Base-by-base conservation (phyloP, 164 flowering plant species). In the Protea cynaroides region DNA sequence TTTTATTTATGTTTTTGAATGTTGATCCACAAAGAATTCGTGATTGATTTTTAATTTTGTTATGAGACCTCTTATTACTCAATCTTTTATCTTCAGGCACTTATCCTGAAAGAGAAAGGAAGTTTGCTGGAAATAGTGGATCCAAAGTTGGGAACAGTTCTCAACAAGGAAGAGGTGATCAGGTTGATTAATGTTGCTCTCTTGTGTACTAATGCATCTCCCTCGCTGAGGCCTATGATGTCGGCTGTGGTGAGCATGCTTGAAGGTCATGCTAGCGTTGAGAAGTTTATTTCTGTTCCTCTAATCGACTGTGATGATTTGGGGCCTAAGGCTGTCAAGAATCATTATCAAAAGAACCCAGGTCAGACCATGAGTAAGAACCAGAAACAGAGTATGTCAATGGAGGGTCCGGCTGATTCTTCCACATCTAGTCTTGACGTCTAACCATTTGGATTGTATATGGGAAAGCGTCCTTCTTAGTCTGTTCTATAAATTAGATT, bases 231-330 rank as follows among this genome's bases (percentile, higher is more conserved):
- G 58, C 79, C 79, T 23, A 62, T 58, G n/a, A 75, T 75, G 79
- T 72, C 79, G 18, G 40, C 56, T 23, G 79, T 72, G 11, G 73
- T 75, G n/a, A 72, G 71, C 76, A 72, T 75, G 75, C 73, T 72
- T 37, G 73, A 75, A 75, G 78, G 78, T 4, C 59, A 52, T 34
- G 63, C 68, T 21, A 46, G 17, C 8, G 21, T 68, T 36, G 65
- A 65, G 25, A 61, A 62, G 50, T 24, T 57, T n/a, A 56, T 64
- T 24, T 46, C 64, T 7, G 47, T 49, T 40, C 67, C 70, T 12
- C 59, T 65, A 10, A 38, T 47, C 24, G 34, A 59, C 2, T 18
- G 40, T 11, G 58, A 38, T 25, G 73, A 62, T 54, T 66, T 40
- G 14, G 69, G 59, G 61, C 40, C 53, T 18, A 70, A 51, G 40